Base-by-base conservation (phyloP, 75 land plant genomes). In the Pinus taeda region DNA sequence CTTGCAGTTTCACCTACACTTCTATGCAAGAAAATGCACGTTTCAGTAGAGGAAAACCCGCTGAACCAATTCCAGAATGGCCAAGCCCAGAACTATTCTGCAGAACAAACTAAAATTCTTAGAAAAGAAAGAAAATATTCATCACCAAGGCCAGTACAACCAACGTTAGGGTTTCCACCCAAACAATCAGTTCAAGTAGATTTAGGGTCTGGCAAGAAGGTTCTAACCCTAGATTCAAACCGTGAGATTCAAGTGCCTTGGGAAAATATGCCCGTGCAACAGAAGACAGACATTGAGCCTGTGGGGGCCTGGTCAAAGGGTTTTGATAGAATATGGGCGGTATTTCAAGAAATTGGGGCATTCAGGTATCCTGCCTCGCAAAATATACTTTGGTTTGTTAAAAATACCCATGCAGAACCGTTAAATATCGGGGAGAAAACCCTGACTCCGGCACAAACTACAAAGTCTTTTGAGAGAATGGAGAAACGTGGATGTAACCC, bases 331-430 rank as follows among this genome's bases (percentile, higher is more conserved):
- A 14, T 64, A 15, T 64, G 67, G 67, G 15, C 67, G 3, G 39
- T 64, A 33, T 64, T 64, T 64, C 67, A 64, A 30, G 67, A 64
- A 33, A 33, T 3, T 22, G 67, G 67, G 4, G 67, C 67, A 64
- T 64, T 64, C 33, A 29, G 33, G 37, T 30, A 64, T 18, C 67
- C 67, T 29, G 15, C 33, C 29, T 22, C 67, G 39, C 67, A 64
- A 15, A 33, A 33, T 4, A 33, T 64, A 30, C 29, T 33, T 3
- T 30, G 67, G 67, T 64, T 64, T 30, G 39, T 64, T 11, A 22
- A 64, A 3, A 36, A 64, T 2, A 33, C 29, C 37, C 9, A 64
- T 6, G 67, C 39, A 64, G 39, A 64, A 1, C 67, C 37, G 18
- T 29, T 64, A 64, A 64, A 3, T 64, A 64, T 64, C 0, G 33